Evolutionary conservation across 2,329 filamentous ascomycete species (phyloP), one percentile per base, ranked within the genome.

Genomic region (Cladosporium sp.): DNA sequence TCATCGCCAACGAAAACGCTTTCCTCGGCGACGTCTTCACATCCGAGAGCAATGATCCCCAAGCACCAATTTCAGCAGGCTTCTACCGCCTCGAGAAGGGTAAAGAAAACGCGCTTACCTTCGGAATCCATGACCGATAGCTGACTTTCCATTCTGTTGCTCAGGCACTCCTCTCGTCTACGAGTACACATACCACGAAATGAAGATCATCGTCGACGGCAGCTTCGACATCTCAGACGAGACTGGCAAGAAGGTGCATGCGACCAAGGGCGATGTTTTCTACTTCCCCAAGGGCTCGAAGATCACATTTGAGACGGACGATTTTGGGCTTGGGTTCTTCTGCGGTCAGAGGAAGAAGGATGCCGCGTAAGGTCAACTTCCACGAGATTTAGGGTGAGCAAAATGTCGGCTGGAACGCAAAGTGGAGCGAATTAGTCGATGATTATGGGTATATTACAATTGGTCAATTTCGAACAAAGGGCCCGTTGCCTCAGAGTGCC

Each of bases 161-260:
- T 22, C 15, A 67, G 67, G 86, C 65, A 84, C 84, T 3, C 83
- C 85, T 1, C 79, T 89, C 17, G 83, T 85, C 8, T 89, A 89
- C 75, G 83, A 80, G 34, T 89, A 89, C 73, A 84, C 78, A 40
- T 89, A 88, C 73, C 82, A 89, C 67, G 87, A 89, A 76, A 87
- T 88, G 83, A 89, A 89, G 77, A 87, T 89, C 69, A 86, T 89
- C 63, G 73, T 89, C 9, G 86, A 88, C 66, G 87, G 86, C 14
- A 79, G 82, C 64, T 88, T 85, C 67, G 81, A 84, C 61, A 87
- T 89, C 66, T 77, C 76, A 30, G 86, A 88, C 64, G 82, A 82
- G 70, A 83, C 83, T 1, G 86, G 85, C 38, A 77, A 82, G 65
- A 81, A 80, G 64, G 84, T 86, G 22, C 78, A 80, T 54, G 86